Conservation (phyloP, 164 flowering plant genomes). For the Tetrastigma voinierianum region DNA sequence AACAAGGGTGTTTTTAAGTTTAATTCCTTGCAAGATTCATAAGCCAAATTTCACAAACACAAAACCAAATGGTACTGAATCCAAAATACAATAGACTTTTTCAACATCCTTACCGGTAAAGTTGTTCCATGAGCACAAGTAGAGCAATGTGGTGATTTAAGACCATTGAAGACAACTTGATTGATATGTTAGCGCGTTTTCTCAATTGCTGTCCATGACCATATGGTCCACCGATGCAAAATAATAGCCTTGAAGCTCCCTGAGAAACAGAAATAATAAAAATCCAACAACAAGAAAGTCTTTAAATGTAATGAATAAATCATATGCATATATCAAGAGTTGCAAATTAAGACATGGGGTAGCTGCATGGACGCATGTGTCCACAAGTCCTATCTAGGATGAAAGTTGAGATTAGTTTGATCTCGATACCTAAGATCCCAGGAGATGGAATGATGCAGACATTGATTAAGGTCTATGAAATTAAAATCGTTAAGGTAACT, state of each 20-base stretch:
- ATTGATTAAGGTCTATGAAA: no score
- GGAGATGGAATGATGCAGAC: no score
- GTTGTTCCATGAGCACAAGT: conserved; percentile 77
- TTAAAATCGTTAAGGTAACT: no score
- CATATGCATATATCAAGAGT: no score
- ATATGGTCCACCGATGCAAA: conserved; percentile 93
- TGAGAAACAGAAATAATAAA: conserved; percentile 16
- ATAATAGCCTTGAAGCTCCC: conserved; percentile 75
- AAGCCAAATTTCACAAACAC: not conserved
- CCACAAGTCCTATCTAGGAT: no score
- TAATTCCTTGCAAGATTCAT: not conserved
- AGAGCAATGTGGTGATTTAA: conserved; percentile 86
- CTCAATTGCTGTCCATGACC: conserved; percentile 75
- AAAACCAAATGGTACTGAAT: not conserved
- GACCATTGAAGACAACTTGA: conserved; percentile 76
- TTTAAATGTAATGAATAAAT: not conserved
- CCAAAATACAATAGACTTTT: not conserved
- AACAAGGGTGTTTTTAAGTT: not conserved
- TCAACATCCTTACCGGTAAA: conserved; percentile 54
- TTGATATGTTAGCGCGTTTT: conserved; percentile 65
- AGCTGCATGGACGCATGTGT: no score
- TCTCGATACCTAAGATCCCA: no score
- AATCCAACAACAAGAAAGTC: not conserved
- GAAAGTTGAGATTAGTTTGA: no score
- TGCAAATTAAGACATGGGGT: no score